Base-by-base conservation (phyloP, 352 stramenopile species). In the Ophiocytium majus region DNA sequence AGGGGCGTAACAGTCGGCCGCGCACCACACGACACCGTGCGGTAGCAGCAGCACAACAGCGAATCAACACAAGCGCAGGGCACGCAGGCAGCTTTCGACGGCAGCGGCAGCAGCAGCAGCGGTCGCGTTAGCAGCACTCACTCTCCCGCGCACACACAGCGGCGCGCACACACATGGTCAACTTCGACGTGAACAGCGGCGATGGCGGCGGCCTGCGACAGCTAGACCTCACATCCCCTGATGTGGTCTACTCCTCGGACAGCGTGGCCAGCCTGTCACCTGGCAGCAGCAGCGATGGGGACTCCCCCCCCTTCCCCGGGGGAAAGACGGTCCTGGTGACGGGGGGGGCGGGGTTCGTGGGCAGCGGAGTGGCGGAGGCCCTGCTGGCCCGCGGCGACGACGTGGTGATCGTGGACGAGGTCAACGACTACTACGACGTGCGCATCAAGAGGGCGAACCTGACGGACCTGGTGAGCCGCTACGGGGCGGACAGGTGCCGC, bases 351-450 rank as follows among this genome's bases (percentile, higher is more conserved):
- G 97, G 96, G 19, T 99, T 99, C 90, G 98, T 99, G 83, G 96
- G 96, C 28, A 98, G 95, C 86, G 94, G 98, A 92, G 97, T 98
- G 1, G 94, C 94, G 75, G 92, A 96, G 84, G 89, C 91, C 34
- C 91, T 98, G 37, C 91, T 98, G 0, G 89, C 91, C 0, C 92
- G 94, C 35, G 94, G 93, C 49, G 93, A 98, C 81, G 90, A 94
- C 79, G 96, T 99, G 32, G 93, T 99, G 0, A 93, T 98, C 75
- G 91, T 99, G 32, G 97, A 99, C 88, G 96, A 99, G 91, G 91
- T 99, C 79, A 99, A 99, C 89, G 95, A 98, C 89, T 99, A 99
- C 91, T 99, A 99, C 90, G 95, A 99, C 89, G 93, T 98, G n/a
- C 86, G 90, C 79, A 94, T 98, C 84, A 99, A 99, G 92, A 92